phyloP scores from a whole-genome alignment of 73 alveolate genomes.

The Stentor coeruleus region DNA sequence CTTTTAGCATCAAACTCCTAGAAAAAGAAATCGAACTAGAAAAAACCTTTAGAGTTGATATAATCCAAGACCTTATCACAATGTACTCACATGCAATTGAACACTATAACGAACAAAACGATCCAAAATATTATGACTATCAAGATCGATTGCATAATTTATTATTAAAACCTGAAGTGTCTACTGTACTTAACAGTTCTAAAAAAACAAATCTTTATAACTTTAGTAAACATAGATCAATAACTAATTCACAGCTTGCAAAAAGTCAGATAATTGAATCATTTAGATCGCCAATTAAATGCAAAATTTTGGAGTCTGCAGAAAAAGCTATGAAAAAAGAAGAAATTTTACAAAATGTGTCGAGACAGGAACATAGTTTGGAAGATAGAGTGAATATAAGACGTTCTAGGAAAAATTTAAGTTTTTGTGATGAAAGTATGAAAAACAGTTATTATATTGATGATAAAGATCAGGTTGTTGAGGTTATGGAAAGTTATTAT shows the following conservation, averaged over 20 bases:
- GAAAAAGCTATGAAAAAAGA: neutral
- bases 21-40: slow-evolving; percentile 17
- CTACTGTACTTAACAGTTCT: neutral
- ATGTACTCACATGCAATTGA: slow-evolving; percentile 12
- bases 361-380: neutral
- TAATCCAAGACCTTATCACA: neutral
- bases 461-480: neutral
- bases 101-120: neutral
- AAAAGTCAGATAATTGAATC: no score
- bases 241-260: neutral
- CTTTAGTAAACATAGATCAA: neutral
- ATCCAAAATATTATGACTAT: neutral
- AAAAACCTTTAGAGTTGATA: neutral
- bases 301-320: no score
- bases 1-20: slow-evolving; percentile 13
- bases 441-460: neutral
- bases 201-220: no score
- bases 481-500: neutral
- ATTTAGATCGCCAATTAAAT: no score
- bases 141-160: slow-evolving; percentile 19
- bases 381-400: neutral
- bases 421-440: neutral
- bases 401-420: neutral
- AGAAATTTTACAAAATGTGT: neutral
- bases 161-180: slow-evolving; percentile 19